These are phyloP conservation scores for Allium cepa DNA, from an alignment of 106 monocot genomes.

Conservation along the genomic window DNA sequence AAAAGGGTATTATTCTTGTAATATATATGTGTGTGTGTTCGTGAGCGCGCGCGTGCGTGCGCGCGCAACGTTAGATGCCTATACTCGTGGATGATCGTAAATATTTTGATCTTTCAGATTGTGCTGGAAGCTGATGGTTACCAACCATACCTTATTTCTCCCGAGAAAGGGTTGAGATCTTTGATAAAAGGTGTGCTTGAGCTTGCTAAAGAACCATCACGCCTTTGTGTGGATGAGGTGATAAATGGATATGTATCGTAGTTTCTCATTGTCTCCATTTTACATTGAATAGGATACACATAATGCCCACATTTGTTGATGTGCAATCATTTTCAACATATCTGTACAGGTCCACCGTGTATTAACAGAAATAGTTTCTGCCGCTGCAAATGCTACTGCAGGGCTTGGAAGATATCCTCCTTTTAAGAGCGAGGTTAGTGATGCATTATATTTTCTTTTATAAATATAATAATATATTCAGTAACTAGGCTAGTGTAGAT, in stretches of 20 bases:
- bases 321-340: background rate
- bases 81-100: too few relatives aligned
- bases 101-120: conserved; percentile 38
- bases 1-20: conserved; percentile 60
- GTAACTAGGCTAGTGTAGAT: too few relatives aligned
- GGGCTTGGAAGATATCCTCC: conserved; percentile 76
- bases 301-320: background rate
- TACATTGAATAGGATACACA: background rate
- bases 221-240: conserved; percentile 95
- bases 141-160: conserved; percentile 93
- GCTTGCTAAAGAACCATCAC: conserved; percentile 82
- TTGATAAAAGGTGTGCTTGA: conserved; percentile 73
- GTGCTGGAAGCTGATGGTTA: conserved; percentile 98
- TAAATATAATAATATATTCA: background rate
- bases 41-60: too few relatives aligned
- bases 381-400: conserved; percentile 71
- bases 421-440: conserved; percentile 63
- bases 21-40: too few relatives aligned
- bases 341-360: conserved; percentile 53
- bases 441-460: conserved; percentile 1
- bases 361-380: conserved; percentile 54
- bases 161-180: conserved; percentile 80
- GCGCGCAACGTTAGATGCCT: too few relatives aligned
- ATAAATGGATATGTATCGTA: conserved; percentile 1
- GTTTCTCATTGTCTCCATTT: background rate